Percentiles rank a stretch among this genome's conserved stretches.
phyloP scores from a whole-genome alignment of 2,329 filamentous ascomycete genomes.

The Trichoderma sp. region DNA sequence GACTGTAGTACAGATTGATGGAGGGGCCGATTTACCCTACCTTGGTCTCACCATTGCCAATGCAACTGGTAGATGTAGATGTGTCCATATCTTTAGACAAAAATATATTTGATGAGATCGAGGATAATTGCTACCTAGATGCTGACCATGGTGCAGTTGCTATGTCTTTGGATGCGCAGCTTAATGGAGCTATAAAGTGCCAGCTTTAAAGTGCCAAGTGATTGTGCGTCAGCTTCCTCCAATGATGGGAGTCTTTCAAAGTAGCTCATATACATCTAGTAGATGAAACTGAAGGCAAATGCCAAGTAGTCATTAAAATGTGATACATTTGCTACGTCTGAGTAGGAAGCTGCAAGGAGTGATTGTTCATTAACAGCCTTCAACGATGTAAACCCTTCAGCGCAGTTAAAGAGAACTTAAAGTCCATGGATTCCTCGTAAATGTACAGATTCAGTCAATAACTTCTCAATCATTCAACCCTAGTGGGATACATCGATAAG shows the following conservation, averaged over 20 bases:
- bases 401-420: background rate
- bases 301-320: background rate
- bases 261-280: too few relatives aligned
- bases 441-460: background rate
- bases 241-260: too few relatives aligned
- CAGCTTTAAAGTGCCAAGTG: background rate
- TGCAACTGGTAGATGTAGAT: background rate
- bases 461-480: fast-evolving
- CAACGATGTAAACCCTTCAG: background rate
- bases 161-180: fast-evolving
- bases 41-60: background rate
- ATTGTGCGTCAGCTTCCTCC: background rate
- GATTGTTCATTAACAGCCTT: background rate
- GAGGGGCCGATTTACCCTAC: background rate
- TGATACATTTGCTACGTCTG: background rate
- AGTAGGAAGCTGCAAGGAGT: background rate
- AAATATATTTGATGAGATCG: background rate
- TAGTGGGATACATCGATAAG: background rate
- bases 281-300: background rate
- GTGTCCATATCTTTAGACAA: background rate
- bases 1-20: too few relatives aligned
- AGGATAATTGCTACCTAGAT: background rate
- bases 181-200: background rate
- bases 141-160: background rate
- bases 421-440: fast-evolving